These are phyloP conservation scores for Vanilla planifolia DNA, from an alignment of 106 monocot species.

Conservation along the genomic window DNA sequence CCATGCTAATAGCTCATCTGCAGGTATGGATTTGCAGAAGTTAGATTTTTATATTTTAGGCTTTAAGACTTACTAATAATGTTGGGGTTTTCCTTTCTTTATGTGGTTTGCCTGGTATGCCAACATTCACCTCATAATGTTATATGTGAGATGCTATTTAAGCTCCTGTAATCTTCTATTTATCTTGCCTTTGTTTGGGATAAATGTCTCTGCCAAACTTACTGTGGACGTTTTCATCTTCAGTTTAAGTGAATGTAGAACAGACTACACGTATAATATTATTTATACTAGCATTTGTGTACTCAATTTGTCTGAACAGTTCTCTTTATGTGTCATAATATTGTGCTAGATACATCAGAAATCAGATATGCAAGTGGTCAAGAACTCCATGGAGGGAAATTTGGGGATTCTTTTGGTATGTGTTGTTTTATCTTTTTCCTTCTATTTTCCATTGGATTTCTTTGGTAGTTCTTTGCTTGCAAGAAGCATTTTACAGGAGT, in stretches of 20 bases:
- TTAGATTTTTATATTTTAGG: no score
- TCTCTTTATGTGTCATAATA: not conserved
- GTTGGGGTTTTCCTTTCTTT: no score
- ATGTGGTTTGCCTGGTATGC: no score
- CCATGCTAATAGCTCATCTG: slow-evolving; percentile 82
- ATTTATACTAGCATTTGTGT: not conserved
- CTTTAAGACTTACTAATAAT: no score
- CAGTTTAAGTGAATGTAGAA: no score
- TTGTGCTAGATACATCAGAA: slow-evolving; percentile 49
- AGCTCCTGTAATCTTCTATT: no score
- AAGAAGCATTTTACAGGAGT: not conserved
- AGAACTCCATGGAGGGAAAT: slow-evolving; percentile 54
- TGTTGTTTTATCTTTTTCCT: not conserved
- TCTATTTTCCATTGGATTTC: not conserved
- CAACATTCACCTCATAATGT: no score
- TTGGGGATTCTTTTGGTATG: slow-evolving; percentile 86
- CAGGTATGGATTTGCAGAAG: slow-evolving; percentile 30
- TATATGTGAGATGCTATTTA: no score
- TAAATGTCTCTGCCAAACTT: no score
- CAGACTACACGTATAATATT: not conserved
- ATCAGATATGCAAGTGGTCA: slow-evolving; percentile 21
- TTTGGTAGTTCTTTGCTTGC: not conserved
- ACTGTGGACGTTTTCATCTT: no score
- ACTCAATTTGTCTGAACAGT: not conserved
- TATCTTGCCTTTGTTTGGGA: no score